Base-by-base conservation (phyloP, 306 rosid species). In the Hippophae tibetana region DNA sequence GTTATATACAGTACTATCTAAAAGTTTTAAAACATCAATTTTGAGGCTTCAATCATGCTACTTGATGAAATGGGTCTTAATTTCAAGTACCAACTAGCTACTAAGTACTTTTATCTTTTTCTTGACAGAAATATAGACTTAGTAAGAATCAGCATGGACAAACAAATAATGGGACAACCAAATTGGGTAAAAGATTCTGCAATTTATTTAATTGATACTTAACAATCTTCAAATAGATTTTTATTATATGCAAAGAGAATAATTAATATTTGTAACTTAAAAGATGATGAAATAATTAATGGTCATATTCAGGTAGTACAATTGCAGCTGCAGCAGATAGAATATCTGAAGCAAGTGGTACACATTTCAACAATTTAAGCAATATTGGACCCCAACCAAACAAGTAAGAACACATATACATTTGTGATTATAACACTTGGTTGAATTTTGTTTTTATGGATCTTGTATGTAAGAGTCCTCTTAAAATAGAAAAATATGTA, bases 121-220 rank as follows among this genome's bases (percentile, higher is more conserved):
- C 53, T 47, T 50, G 66, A 51, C 87, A 89, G 95, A 89, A 89
- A 70, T 89, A 86, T 66, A 89, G 97, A 77, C 85, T 89, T 47
- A 84, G 93, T 74, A 86, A 74, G 76, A 81, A 69, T 68, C 68
- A 79, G 69, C 83, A 79, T 43, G 93, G 92, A 53, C 97, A 86
- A 64, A 56, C 78, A 43, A 86, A 52, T 54, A 60, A 69, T 50
- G 79, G 74, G 54, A 62, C 80, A 47, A 82, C 58, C 65, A 89
- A 80, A 79, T 72, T 70, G 7, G 85, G 95, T 89, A 74, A 77
- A 73, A 58, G 26, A 43, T 18, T 18, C 23, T 18, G 23, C 23
- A 18, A 18, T 18, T 18, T 18, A 18, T n/a, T 8, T 54, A 25
- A 31, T 43, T 11, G 38, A 10, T 53, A 9, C 25, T 59, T 12